Evolutionary conservation across 2,329 filamentous ascomycete species (phyloP).

Genomic region (Elsinoe australis): DNA sequence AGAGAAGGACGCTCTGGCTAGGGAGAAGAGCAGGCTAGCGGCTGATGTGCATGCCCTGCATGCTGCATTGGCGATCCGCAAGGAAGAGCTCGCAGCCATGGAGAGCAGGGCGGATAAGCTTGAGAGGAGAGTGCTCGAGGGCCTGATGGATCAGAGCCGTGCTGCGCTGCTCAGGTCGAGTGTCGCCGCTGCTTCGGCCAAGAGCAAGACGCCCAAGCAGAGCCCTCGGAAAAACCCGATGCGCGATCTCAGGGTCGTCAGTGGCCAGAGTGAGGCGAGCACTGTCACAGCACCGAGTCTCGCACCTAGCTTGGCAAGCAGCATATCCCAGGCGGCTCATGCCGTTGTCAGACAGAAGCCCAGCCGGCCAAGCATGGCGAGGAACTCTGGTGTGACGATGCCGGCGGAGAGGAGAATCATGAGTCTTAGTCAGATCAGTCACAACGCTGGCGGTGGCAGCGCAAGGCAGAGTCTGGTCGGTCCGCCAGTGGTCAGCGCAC

Average conservation of each 20-base stretch:
- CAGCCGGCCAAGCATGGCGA: constrained; percentile 36
- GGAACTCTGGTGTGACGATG: constrained; percentile 33
- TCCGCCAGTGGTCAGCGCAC: constrained; percentile 30
- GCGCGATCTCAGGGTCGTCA: constrained; percentile 34
- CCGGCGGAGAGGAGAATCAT: constrained; percentile 63
- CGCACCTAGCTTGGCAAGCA: constrained; percentile 26
- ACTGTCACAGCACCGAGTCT: constrained; percentile 32
- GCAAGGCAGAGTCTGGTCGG: constrained; percentile 11
- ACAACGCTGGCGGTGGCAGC: constrained; percentile 52
- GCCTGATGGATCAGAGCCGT: constrained; percentile 91
- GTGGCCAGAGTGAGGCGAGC: constrained; percentile 28
- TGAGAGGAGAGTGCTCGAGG: constrained; percentile 87
- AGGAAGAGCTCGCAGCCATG: constrained; percentile 87
- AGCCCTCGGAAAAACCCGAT: constrained; percentile 35
- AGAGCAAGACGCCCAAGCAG: constrained; percentile 47
- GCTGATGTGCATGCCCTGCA: constrained; percentile 87
- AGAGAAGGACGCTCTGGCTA: constrained; percentile 67
- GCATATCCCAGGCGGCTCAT: constrained; percentile 20
- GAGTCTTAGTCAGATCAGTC: constrained; percentile 81
- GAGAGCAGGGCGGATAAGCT: constrained; percentile 79
- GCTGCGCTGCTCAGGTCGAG: constrained; percentile 62
- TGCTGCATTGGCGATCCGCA: constrained; percentile 78
- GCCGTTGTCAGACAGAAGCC: constrained; percentile 42
- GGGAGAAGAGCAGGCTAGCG: constrained; percentile 70
- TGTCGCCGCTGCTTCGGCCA: not conserved